Evolutionary conservation across 805 yeast species (phyloP).

Genomic region (Isabelozyma rhagii): DNA sequence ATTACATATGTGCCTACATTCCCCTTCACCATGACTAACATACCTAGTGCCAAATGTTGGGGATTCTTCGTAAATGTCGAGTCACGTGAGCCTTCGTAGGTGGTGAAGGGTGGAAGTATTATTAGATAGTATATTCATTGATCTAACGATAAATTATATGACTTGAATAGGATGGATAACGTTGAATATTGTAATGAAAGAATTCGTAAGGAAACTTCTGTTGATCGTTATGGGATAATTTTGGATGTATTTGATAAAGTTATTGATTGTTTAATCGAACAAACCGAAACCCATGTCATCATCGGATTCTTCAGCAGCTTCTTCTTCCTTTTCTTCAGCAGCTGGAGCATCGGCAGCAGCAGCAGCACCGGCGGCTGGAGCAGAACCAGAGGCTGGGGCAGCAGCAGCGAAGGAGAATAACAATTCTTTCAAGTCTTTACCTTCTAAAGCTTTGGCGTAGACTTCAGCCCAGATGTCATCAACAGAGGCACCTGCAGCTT

Average conservation of each 20-base stretch:
- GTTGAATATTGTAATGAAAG: neutral
- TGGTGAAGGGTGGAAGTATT: neutral
- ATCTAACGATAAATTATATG: neutral
- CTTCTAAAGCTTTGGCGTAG: constrained; percentile 83
- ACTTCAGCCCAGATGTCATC: constrained; percentile 84
- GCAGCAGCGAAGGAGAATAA: constrained; percentile 52
- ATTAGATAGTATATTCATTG: neutral
- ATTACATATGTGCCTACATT: too few relatives aligned
- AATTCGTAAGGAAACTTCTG: neutral
- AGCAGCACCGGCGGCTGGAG: constrained; percentile 31
- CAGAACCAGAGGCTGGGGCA: constrained; percentile 39
- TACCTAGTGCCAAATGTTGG: too few relatives aligned
- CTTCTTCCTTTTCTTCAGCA: constrained; percentile 70
- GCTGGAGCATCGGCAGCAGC: constrained; percentile 50
- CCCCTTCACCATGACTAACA: too few relatives aligned
- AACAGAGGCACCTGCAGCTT: constrained; percentile 80
- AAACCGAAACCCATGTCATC: constrained; percentile 94
- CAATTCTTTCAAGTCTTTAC: constrained; percentile 80
- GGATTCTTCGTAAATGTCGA: too few relatives aligned
- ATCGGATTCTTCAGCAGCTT: constrained; percentile 64
- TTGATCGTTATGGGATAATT: neutral
- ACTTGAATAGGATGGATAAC: neutral
- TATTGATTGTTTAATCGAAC: constrained; percentile 70
- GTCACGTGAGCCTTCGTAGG: neutral
- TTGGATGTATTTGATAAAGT: neutral